phyloP scores from a whole-genome alignment of 495 filamentous ascomycete genomes.

The Letharia lupina region DNA sequence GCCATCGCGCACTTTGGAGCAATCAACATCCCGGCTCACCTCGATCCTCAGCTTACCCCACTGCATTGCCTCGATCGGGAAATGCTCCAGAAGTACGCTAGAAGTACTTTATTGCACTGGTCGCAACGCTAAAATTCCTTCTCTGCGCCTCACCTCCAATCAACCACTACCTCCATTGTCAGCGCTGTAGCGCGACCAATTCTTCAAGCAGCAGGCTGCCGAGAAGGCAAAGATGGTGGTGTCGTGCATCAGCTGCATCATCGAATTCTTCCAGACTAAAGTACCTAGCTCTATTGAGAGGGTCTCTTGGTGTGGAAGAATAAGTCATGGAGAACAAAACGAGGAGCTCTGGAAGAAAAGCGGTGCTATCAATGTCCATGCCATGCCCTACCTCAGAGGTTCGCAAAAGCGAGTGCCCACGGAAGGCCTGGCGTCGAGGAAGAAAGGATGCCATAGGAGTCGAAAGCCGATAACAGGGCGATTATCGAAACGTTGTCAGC shows the following conservation, averaged over 20 bases:
- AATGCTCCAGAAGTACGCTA: conserved; percentile 17
- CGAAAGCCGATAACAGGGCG: not conserved
- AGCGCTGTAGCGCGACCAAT: not conserved
- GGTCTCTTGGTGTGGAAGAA: not conserved
- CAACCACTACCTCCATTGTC: not conserved
- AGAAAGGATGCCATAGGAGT: not conserved
- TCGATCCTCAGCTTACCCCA: conserved; percentile 10
- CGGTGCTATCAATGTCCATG: not conserved
- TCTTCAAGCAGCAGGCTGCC: not conserved
- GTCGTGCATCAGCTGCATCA: not conserved
- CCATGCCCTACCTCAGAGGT: not conserved
- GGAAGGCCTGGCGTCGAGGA: not conserved
- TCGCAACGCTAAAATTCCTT: conserved; percentile 3
- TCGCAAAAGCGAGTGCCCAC: not conserved
- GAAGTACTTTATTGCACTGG: conserved; percentile 9
- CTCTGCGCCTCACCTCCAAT: not conserved
- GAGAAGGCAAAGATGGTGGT: not conserved
- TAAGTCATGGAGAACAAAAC: not conserved
- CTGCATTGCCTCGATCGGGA: conserved; percentile 2
- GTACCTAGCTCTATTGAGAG: not conserved
- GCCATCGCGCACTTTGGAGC: not conserved
- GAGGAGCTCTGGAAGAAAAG: not conserved
- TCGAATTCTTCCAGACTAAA: not conserved
- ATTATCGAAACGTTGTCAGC: conserved; percentile 3
- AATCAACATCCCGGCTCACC: not conserved